Base-by-base conservation (phyloP, 495 filamentous ascomycete genomes). In the Tetracladium setigerum region DNA sequence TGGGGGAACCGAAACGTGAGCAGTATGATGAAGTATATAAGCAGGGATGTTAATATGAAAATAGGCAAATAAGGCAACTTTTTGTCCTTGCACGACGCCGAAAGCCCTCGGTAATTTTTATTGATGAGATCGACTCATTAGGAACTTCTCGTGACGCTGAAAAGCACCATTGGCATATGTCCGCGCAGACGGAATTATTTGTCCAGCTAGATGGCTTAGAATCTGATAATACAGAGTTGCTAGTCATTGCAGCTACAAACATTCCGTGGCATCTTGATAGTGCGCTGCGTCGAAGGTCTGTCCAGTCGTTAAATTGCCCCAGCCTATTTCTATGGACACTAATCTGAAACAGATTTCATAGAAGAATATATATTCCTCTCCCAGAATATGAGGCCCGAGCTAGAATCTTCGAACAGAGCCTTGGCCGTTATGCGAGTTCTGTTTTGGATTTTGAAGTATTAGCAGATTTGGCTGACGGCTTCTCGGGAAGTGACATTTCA, bases 101-200 rank as follows among this genome's bases (percentile, higher is more conserved):
- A 51, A 94, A 94, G 61, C 92, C 92, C 73, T 98, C 94, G 61
- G 89, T 98, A 52, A 92, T 98, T 53, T 98, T 98, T 85, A 77
- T 98, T 52, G 92, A 98, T 55, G 92, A 98, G 73, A 68, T 98
- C 70, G 92, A 98, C 63, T 98, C 92, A 12, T 97, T 98, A 64
- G 92, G 94, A 66, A 98, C 97, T 81, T 94, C 90, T 55, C 89
- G 92, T 83, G 94, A 92, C 71, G 94, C 61, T 90, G 89, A 95
- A 79, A 95, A 95, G 89, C 89, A 95, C 58, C n/a, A n/a, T n/a
- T n/a, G n/a, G n/a, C 89, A 89, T 59, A 95, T 95, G 89, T 95
- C 94, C 39, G 95, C 91, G 8, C 97, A 98, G 86, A 98, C 97
- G 86, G 97, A 98, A 68, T 92, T 98, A 57, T 98, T 98, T 72